Conservation (phyloP, 2,329 filamentous ascomycete species). For the Pleomassaria siparia region DNA sequence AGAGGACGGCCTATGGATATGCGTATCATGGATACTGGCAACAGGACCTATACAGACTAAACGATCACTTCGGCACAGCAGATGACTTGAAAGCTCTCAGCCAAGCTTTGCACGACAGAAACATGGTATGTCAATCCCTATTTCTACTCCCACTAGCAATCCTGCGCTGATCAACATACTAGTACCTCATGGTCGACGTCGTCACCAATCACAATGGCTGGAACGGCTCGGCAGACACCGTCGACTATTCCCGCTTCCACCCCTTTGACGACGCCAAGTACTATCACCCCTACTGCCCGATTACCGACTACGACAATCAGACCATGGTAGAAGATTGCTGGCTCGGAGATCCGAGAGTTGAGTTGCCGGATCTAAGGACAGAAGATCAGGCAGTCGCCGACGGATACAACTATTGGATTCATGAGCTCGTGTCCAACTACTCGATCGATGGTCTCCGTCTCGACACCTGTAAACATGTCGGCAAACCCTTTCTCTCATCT, state of each 20-base stretch:
- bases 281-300: conserved; percentile 62
- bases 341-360: conserved; percentile 48
- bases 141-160: neutral
- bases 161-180: neutral
- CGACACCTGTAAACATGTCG: conserved; percentile 43
- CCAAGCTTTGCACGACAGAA: conserved; percentile 55
- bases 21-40: conserved; percentile 57
- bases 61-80: conserved; percentile 60
- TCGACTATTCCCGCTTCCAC: conserved; percentile 57
- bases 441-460: conserved; percentile 45
- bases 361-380: conserved; percentile 50
- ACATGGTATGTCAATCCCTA: conserved; percentile 48
- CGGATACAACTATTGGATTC: conserved; percentile 19
- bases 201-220: conserved; percentile 62
- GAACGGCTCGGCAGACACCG: conserved; percentile 47
- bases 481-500: conserved; percentile 38
- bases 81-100: conserved; percentile 62
- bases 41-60: conserved; percentile 56
- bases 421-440: conserved; percentile 35
- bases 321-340: conserved; percentile 51
- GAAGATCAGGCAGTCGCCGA: conserved; percentile 31
- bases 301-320: conserved; percentile 58
- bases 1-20: conserved; percentile 45
- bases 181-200: conserved; percentile 63
- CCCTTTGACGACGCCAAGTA: conserved; percentile 60